These are phyloP conservation scores for Stenogyne calaminthoides DNA, from an alignment of 305 asterid genomes.

Conservation along the genomic window DNA sequence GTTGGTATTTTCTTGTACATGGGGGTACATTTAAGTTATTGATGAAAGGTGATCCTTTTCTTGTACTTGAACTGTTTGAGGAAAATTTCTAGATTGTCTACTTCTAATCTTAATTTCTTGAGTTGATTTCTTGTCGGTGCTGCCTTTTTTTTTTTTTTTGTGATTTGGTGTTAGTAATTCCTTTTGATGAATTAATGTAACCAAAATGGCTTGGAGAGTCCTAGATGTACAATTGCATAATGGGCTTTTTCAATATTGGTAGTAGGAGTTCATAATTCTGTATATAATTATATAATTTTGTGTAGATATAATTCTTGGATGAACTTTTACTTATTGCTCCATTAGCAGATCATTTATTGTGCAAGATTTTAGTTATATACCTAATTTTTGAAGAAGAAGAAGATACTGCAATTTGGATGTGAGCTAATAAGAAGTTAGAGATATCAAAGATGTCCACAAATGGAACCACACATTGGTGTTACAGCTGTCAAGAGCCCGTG, in stretches of 20 bases:
- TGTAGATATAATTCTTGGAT: neutral
- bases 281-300: neutral
- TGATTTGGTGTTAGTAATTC: neutral
- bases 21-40: conserved; percentile 7
- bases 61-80: conserved; percentile 6
- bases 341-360: conserved; percentile 1
- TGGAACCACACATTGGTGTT: conserved; percentile 77
- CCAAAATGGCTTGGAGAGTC: neutral
- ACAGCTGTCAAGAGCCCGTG: conserved; percentile 70
- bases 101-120: conserved; percentile 7
- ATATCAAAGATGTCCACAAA: conserved; percentile 54
- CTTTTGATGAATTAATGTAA: conserved; percentile 15
- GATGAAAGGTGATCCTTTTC: conserved; percentile 15
- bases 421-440: conserved; percentile 28
- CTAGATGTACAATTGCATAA: neutral
- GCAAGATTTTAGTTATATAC: conserved; percentile 18
- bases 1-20: neutral
- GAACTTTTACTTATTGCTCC: neutral
- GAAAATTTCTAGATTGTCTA: neutral
- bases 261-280: neutral
- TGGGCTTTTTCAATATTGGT: neutral
- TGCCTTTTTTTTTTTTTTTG: neutral
- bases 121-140: conserved; percentile 28
- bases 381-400: conserved; percentile 3
- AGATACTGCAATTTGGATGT: conserved; percentile 20